Evolutionary conservation across 177 flowering plant genomes (phyloP).

Genomic region (Vitis hybrid): DNA sequence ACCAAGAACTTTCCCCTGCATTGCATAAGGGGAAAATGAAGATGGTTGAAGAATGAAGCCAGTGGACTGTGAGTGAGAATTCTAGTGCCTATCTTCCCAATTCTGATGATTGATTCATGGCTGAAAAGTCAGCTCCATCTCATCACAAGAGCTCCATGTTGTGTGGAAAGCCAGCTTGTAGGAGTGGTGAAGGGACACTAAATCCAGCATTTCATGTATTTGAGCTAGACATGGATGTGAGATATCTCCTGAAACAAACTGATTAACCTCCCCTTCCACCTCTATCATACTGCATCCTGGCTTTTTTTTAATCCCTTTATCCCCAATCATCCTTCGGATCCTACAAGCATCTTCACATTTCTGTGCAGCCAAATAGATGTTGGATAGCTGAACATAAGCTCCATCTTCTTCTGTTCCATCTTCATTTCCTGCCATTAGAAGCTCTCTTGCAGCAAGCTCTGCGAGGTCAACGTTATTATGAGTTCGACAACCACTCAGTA

Average conservation of each 20-base stretch:
- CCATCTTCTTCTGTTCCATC: slow-evolving; percentile 36
- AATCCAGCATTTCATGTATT: slow-evolving; percentile 28
- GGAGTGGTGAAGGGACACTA: neutral
- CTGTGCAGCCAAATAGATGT: slow-evolving; percentile 40
- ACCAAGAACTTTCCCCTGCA: too few species aligned
- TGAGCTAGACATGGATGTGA: slow-evolving; percentile 23
- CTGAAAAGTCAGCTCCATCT: too few species aligned
- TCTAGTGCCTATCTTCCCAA: too few species aligned
- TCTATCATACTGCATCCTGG: slow-evolving; percentile 60
- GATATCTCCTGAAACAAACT: slow-evolving; percentile 55
- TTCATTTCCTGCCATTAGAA: slow-evolving; percentile 26
- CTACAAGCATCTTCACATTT: slow-evolving; percentile 38
- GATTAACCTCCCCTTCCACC: slow-evolving; percentile 43
- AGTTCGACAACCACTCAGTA: slow-evolving; percentile 40
- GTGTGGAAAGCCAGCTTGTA: too few species aligned
- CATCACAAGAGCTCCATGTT: too few species aligned
- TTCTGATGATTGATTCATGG: too few species aligned
- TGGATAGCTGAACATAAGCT: slow-evolving; percentile 48
- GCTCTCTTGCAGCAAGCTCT: slow-evolving; percentile 41
- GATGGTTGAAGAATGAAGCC: too few species aligned
- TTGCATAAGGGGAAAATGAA: too few species aligned
- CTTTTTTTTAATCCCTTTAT: slow-evolving; percentile 37
- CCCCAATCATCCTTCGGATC: slow-evolving; percentile 41
- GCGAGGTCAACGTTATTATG: slow-evolving; percentile 42
- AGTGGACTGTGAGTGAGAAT: too few species aligned